Percentiles rank a stretch among this genome's conserved stretches.
Conservation (phyloP, 176 grass and related monocot species). For the Carex myosuroides region DNA sequence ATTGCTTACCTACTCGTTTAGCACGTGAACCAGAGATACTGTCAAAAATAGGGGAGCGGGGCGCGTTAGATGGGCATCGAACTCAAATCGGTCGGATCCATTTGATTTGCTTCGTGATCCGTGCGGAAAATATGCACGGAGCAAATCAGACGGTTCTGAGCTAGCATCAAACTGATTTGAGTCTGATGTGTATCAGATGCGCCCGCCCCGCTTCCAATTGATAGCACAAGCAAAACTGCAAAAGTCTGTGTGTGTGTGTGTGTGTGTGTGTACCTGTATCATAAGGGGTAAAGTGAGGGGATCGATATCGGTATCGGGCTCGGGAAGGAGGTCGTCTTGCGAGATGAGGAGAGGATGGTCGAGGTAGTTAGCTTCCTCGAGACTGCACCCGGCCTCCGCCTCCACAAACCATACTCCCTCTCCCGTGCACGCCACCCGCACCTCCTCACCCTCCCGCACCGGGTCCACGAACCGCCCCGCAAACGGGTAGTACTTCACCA, state of each 20-base stretch:
- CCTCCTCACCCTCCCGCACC: constrained; percentile 23
- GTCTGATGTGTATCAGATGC: too few species aligned
- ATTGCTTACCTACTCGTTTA: too few species aligned
- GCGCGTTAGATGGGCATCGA: too few species aligned
- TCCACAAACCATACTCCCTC: constrained; percentile 77
- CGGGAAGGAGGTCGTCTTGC: constrained; percentile 61
- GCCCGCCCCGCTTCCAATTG: too few species aligned
- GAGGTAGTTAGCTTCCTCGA: constrained; percentile 56
- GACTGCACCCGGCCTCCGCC: constrained; percentile 41
- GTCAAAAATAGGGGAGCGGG: too few species aligned
- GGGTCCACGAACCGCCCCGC: constrained; percentile 50
- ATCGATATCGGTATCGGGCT: constrained; percentile 9
- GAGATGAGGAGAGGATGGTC: constrained; percentile 67
- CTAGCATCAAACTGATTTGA: too few species aligned
- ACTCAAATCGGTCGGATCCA: too few species aligned
- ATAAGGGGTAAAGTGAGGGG: constrained; percentile 64
- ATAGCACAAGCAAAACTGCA: not conserved
- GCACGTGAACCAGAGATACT: too few species aligned
- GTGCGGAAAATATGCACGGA: too few species aligned
- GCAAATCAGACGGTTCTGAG: too few species aligned
- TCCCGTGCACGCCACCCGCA: constrained; percentile 44
- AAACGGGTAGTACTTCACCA: constrained; percentile 68
- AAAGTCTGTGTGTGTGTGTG: not conserved
- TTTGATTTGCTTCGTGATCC: too few species aligned
- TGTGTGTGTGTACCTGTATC: constrained; percentile 44